Conservation (phyloP, 2,329 filamentous ascomycete species). For the Penicillium fuscoglaucum region DNA sequence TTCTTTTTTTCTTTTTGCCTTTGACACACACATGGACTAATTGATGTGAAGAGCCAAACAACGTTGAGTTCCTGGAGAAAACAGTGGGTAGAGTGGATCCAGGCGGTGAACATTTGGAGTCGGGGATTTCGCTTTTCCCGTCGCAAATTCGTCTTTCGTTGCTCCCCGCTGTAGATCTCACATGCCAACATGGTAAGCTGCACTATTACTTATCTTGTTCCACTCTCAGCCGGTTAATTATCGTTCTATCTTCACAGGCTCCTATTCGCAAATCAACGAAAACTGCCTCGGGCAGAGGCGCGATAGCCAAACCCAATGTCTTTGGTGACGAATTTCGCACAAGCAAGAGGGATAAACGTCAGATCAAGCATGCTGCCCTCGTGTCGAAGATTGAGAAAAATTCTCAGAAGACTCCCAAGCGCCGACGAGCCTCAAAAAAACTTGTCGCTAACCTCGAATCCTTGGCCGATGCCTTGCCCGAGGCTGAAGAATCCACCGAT, state of each 20-base stretch:
- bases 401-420: conserved; percentile 57
- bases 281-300: conserved; percentile 19
- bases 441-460: conserved; percentile 72
- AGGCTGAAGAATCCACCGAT: conserved; percentile 51
- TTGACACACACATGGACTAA: not conserved
- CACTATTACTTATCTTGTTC: conserved; percentile 8
- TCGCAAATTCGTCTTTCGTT: conserved; percentile 7
- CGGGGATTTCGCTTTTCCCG: conserved; percentile 11
- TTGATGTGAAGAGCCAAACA: conserved; percentile 13
- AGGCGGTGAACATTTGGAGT: conserved; percentile 7
- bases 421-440: conserved; percentile 72
- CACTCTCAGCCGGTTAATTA: conserved; percentile 16
- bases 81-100: conserved; percentile 14
- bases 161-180: conserved; percentile 11
- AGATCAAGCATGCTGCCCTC: conserved; percentile 78
- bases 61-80: conserved; percentile 16
- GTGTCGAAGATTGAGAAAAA: conserved; percentile 72
- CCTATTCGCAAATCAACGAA: conserved; percentile 27
- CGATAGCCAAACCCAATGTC: conserved; percentile 7
- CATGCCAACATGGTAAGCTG: conserved; percentile 14
- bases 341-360: conserved; percentile 79
- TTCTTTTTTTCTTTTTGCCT: conserved; percentile 5
- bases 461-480: conserved; percentile 77
- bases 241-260: conserved; percentile 25
- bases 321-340: conserved; percentile 58